phyloP scores from a whole-genome alignment of 805 yeast species.

The Candida vaughaniae region DNA sequence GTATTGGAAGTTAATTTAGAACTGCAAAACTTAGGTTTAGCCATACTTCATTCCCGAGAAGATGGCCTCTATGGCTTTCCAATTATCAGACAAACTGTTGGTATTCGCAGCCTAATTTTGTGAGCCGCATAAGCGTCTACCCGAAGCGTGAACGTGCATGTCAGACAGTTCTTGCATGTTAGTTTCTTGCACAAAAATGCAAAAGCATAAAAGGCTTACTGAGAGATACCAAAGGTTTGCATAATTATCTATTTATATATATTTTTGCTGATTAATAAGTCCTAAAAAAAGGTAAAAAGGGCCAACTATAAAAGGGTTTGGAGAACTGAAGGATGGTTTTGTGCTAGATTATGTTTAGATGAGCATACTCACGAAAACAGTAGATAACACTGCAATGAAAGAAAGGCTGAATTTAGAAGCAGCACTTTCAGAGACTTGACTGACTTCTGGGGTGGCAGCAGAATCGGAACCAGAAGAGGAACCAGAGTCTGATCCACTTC shows the following conservation, averaged over 20 bases:
- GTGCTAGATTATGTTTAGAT: background rate
- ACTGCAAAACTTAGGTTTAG: too few relatives aligned
- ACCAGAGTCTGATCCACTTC: conserved; percentile 2
- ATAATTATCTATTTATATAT: background rate
- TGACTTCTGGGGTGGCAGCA: conserved; percentile 6
- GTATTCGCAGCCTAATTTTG: too few relatives aligned
- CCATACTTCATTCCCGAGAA: too few relatives aligned
- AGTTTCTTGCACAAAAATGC: too few relatives aligned
- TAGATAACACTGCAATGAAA: conserved; percentile 6
- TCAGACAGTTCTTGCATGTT: too few relatives aligned
- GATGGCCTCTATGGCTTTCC: too few relatives aligned
- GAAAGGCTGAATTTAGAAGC: conserved; percentile 8
- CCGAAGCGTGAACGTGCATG: too few relatives aligned
- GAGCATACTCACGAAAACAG: conserved; percentile 1
- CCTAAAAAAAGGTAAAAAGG: background rate
- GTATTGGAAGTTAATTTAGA: too few relatives aligned
- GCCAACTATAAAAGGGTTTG: background rate
- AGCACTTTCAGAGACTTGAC: conserved; percentile 6
- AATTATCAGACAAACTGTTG: too few relatives aligned
- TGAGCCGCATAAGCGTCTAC: too few relatives aligned
- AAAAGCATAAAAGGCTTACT: too few relatives aligned
- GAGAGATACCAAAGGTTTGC: too few relatives aligned
- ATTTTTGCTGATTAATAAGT: background rate
- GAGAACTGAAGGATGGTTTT: background rate
- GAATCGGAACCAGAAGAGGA: conserved; percentile 1